These are phyloP conservation scores for Globisporangium uncinulatum DNA, from an alignment of 352 stramenopile genomes.

Conservation along the genomic window DNA sequence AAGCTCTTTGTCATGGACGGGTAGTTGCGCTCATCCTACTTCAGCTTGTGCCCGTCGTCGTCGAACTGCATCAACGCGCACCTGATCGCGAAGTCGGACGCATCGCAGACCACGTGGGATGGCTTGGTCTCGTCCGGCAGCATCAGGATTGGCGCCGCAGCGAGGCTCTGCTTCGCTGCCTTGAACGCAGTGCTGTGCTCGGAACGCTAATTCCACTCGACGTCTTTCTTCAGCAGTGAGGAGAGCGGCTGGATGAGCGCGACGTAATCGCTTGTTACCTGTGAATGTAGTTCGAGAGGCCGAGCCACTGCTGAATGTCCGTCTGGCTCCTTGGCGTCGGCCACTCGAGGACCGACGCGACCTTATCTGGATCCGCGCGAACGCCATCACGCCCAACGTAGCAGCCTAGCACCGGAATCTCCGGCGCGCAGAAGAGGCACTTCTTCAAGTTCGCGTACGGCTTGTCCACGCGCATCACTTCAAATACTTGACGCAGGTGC, in stretches of 20 bases:
- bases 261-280: slow-evolving; percentile 18
- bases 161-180: slow-evolving; percentile 12
- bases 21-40: slow-evolving; percentile 13
- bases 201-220: slow-evolving; percentile 4
- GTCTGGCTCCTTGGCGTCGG: slow-evolving; percentile 6
- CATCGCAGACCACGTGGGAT: slow-evolving; percentile 17
- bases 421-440: background rate
- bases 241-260: slow-evolving; percentile 9
- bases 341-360: slow-evolving; percentile 7
- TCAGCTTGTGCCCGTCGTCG: slow-evolving; percentile 6
- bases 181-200: slow-evolving; percentile 15
- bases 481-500: background rate
- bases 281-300: slow-evolving; percentile 18
- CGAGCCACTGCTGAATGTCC: slow-evolving; percentile 13
- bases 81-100: slow-evolving; percentile 17
- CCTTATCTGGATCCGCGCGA: slow-evolving; percentile 15
- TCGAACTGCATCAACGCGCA: slow-evolving; percentile 6
- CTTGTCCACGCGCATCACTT: background rate
- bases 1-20: slow-evolving; percentile 2
- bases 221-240: slow-evolving; percentile 14
- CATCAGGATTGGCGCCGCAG: slow-evolving; percentile 3
- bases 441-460: slow-evolving; percentile 2
- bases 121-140: slow-evolving; percentile 7
- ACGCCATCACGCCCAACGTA: slow-evolving; percentile 1
- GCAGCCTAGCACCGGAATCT: background rate